A percentile compares a stretch with the other conserved stretches of the same genome.
Conservation (phyloP, 2,329 filamentous ascomycete genomes). For the Stylonectria norvegica region DNA sequence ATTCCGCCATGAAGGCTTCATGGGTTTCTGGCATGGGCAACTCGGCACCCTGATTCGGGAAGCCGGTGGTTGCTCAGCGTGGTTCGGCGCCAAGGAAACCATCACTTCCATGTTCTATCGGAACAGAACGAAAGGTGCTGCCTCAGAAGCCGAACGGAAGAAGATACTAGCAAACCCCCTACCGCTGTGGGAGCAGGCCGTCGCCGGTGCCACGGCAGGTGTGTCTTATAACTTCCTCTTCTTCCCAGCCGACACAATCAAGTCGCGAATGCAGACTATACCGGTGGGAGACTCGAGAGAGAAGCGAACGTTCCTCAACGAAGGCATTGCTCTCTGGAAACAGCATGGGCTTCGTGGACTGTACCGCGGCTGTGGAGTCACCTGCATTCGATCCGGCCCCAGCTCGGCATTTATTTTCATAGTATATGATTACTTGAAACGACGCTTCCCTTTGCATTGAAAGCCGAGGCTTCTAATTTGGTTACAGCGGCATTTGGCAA, state of each 20-base stretch:
- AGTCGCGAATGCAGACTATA: constrained; percentile 92
- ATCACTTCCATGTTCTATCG: constrained; percentile 67
- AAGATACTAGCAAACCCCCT: constrained; percentile 51
- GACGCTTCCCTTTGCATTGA: constrained; percentile 57
- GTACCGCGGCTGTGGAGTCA: constrained; percentile 94
- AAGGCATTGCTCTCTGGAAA: constrained; percentile 72
- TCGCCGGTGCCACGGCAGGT: constrained; percentile 82
- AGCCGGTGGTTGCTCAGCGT: constrained; percentile 87
- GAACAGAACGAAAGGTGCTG: constrained; percentile 44
- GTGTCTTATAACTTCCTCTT: constrained; percentile 97
- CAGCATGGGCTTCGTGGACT: constrained; percentile 79
- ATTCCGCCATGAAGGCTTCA: constrained; percentile 75
- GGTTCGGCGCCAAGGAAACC: constrained; percentile 91
- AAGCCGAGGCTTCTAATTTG: no score
- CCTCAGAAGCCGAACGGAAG: constrained; percentile 39
- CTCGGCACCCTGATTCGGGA: constrained; percentile 90
- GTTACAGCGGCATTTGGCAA: no score
- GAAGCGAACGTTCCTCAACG: constrained; percentile 67
- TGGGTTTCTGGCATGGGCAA: constrained; percentile 94
- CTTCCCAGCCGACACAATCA: constrained; percentile 96
- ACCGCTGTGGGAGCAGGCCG: constrained; percentile 80
- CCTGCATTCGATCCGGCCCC: constrained; percentile 79
- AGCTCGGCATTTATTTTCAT: constrained; percentile 99
- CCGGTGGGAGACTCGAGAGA: constrained; percentile 57
- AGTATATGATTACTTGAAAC: constrained; percentile 83